Evolutionary conservation across 2,329 filamentous ascomycete genomes (phyloP), one percentile per base, ranked within the genome.

Genomic region (Macroventuria anomochaeta): DNA sequence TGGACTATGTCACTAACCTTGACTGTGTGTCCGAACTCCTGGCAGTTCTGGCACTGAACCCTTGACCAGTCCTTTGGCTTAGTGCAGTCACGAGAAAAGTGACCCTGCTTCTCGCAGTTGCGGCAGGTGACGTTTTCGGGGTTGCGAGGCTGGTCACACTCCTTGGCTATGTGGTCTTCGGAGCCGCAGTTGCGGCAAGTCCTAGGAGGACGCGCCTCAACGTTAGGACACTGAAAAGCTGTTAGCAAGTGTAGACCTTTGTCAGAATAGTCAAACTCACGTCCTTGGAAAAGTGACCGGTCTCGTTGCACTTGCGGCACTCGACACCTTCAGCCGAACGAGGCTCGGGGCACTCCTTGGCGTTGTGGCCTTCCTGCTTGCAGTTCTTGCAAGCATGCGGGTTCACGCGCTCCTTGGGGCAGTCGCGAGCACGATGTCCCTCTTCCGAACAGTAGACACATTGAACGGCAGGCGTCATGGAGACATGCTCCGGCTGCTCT

Each of bases 401-500:
- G 76, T 88, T 84, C 25, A 84, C 75, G 42, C 88, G 76, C 53
- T 73, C 70, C 51, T 75, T 66, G 4, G 70, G 70, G 53, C 88
- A 91, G 61, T 91, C 87, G 44, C 88, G 85, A 44, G 87, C 75
- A 53, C 88, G 86, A 64, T 91, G 88, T 8, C 87, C 88, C 21
- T 79, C 74, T 32, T 81, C 79, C 3, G 81, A 76, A 60, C 88
- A 91, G 75, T 90, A 88, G 75, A 78, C 82, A 70, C 88, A 91
- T 39, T 78, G 79, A 41, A 89, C 81, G 17, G 76, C 74, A 0
- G 31, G 79, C 63, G 12, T 73, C 65, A 33, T 81, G 75, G 2
- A 59, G 37, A 72, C 68, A 20, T 68, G 74, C 65, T 87, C 84
- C 0, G 70, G 55, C 59, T 78, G 80, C 58, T 89, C 86, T 66